Percentiles rank a stretch among this genome's conserved stretches.
These are phyloP conservation scores for Viola pubescens DNA, from an alignment of 441 rosid species.

Conservation along the genomic window DNA sequence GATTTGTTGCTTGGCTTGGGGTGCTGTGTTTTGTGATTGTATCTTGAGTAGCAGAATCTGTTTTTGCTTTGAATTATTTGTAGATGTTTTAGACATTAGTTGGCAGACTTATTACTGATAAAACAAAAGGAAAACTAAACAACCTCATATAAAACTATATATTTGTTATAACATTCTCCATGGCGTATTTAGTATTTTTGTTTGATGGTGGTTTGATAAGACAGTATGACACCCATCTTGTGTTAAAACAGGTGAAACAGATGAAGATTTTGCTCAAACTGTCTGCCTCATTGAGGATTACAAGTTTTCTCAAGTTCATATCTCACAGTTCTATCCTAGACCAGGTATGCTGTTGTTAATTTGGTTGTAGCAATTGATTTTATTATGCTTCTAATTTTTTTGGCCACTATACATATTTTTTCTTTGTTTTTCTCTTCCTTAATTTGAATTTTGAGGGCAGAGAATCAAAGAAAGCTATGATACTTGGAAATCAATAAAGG, in stretches of 20 bases:
- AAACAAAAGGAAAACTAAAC: neutral
- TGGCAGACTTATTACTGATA: neutral
- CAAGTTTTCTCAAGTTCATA: constrained; percentile 85
- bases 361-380: neutral
- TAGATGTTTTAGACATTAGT: neutral
- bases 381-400: neutral
- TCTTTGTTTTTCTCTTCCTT: neutral
- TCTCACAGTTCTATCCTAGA: constrained; percentile 94
- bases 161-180: neutral
- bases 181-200: constrained; percentile 3
- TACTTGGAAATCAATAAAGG: no score
- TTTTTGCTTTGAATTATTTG: neutral
- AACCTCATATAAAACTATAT: neutral
- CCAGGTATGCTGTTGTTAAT: constrained; percentile 44
- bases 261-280: constrained; percentile 77
- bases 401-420: neutral
- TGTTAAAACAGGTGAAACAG: constrained; percentile 67
- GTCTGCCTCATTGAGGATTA: constrained; percentile 62
- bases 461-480: no score
- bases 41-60: no score
- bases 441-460: no score
- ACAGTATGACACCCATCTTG: constrained; percentile 14
- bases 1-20: no score
- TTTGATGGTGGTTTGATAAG: constrained; percentile 2
- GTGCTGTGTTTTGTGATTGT: no score